Evolutionary conservation across 2,329 filamentous ascomycete species (phyloP).

Genomic region (Simplicillium aogashimaense): DNA sequence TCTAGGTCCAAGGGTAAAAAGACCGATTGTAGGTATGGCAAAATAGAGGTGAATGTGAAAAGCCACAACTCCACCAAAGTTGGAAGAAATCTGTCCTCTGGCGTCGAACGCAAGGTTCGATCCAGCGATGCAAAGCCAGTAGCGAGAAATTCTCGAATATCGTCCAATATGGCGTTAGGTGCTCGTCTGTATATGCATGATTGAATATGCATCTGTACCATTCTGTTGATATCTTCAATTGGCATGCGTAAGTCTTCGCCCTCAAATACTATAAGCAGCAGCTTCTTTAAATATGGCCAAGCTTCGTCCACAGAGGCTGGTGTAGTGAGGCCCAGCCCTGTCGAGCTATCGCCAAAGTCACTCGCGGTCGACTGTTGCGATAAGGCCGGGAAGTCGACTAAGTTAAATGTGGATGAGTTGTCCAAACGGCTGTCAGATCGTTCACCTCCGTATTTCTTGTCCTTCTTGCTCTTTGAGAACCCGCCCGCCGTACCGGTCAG

Average conservation of each 20-base stretch:
- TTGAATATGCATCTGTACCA: conserved; percentile 71
- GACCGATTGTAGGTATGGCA: conserved; percentile 91
- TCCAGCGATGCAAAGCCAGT: conserved; percentile 82
- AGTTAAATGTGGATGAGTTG: conserved; percentile 34
- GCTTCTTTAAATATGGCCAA: conserved; percentile 71
- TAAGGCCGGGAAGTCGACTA: conserved; percentile 31
- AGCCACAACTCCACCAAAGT: conserved; percentile 91
- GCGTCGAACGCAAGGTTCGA: conserved; percentile 65
- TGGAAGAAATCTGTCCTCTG: conserved; percentile 83
- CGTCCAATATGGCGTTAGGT: conserved; percentile 63
- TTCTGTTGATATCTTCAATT: conserved; percentile 72
- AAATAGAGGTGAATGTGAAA: conserved; percentile 77
- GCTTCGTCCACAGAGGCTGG: conserved; percentile 70
- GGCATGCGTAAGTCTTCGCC: conserved; percentile 72
- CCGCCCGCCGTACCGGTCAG: conserved; percentile 55
- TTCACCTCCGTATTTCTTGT: conserved; percentile 67
- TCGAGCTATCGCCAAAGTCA: conserved; percentile 34
- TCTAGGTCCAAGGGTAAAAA: conserved; percentile 90
- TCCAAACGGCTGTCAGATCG: conserved; percentile 43
- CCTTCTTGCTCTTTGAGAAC: conserved; percentile 78
- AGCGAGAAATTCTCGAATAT: conserved; percentile 63
- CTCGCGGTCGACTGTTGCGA: conserved; percentile 32
- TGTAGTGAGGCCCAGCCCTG: conserved; percentile 43
- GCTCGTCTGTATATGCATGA: conserved; percentile 66
- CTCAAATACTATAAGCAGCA: conserved; percentile 69